Percentiles rank a stretch among this genome's conserved stretches.
phyloP scores from a whole-genome alignment of 2,329 filamentous ascomycete genomes.

The Cytospora paraplurivora region DNA sequence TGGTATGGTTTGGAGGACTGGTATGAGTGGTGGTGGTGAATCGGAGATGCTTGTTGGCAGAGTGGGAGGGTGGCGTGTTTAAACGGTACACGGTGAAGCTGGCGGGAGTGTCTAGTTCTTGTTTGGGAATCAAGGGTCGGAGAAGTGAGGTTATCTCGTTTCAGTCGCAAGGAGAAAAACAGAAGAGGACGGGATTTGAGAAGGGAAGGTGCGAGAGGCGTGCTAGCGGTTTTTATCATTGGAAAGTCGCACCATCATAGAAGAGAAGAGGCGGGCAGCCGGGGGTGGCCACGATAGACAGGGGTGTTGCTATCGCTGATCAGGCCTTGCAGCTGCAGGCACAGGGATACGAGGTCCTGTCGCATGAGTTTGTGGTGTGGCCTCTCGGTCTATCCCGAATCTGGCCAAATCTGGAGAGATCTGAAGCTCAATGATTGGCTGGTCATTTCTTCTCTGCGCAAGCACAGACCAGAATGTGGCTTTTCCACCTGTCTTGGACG shows the following conservation, averaged over 20 bases:
- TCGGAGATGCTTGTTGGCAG: neutral
- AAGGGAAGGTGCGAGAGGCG: conserved; percentile 19
- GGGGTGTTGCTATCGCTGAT: conserved; percentile 16
- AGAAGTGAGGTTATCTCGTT: conserved; percentile 12
- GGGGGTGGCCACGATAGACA: conserved; percentile 18
- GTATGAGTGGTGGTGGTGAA: neutral
- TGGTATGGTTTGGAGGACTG: neutral
- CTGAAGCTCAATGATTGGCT: conserved; percentile 20
- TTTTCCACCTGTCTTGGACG: neutral
- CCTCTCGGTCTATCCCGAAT: conserved; percentile 21
- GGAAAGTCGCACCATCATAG: conserved; percentile 17
- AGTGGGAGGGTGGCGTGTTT: conserved; percentile 5
- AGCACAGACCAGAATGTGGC: neutral
- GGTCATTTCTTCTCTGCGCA: neutral
- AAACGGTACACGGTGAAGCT: conserved; percentile 13
- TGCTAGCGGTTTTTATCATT: conserved; percentile 19
- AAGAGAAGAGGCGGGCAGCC: conserved; percentile 15
- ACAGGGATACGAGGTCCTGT: conserved; percentile 13
- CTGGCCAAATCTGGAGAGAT: conserved; percentile 22
- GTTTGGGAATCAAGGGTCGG: neutral
- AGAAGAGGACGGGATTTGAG: conserved; percentile 13
- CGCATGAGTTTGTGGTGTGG: conserved; percentile 2
- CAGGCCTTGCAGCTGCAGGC: conserved; percentile 17
- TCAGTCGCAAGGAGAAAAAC: neutral
- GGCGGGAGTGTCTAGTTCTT: neutral